A percentile compares a stretch with the other conserved stretches of the same genome.
Conservation (phyloP, 2,329 filamentous ascomycete species). For the Thielaviopsis euricoi region DNA sequence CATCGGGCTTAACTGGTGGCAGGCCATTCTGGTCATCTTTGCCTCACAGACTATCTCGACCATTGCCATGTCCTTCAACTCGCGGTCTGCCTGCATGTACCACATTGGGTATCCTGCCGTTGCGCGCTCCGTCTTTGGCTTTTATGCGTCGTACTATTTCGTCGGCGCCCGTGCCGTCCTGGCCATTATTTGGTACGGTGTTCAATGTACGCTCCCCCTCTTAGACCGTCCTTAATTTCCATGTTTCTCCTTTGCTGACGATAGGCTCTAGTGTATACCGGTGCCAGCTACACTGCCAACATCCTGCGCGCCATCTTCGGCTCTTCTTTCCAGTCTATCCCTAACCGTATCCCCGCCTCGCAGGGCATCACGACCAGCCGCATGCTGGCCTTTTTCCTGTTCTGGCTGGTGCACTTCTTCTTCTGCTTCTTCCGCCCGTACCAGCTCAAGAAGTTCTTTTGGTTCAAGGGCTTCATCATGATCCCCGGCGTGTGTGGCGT, state of each 20-base stretch:
- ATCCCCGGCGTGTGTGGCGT: slow-evolving; percentile 21
- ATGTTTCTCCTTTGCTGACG: neutral
- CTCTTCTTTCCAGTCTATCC: slow-evolving; percentile 18
- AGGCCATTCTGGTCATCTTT: neutral
- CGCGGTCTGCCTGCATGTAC: neutral
- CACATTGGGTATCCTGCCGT: neutral
- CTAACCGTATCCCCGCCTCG: slow-evolving; percentile 18
- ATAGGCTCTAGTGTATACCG: neutral
- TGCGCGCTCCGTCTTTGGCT: neutral
- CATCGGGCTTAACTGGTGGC: neutral
- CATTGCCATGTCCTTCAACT: neutral
- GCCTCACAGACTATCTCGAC: neutral
- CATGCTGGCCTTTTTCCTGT: slow-evolving; percentile 23
- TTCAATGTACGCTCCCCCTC: neutral
- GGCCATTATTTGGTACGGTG: neutral
- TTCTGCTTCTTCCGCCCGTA: slow-evolving; percentile 23
- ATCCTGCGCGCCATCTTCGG: slow-evolving; percentile 21
- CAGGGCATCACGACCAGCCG: slow-evolving; percentile 20
- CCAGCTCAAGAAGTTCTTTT: slow-evolving; percentile 21
- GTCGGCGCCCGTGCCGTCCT: neutral
- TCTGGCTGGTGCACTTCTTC: slow-evolving; percentile 23
- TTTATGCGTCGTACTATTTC: neutral
- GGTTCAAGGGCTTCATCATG: slow-evolving; percentile 21
- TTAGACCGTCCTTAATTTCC: too few relatives aligned
- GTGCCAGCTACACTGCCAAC: neutral